phyloP scores from a whole-genome alignment of 306 rosid species.

The Corylus heterophylla region DNA sequence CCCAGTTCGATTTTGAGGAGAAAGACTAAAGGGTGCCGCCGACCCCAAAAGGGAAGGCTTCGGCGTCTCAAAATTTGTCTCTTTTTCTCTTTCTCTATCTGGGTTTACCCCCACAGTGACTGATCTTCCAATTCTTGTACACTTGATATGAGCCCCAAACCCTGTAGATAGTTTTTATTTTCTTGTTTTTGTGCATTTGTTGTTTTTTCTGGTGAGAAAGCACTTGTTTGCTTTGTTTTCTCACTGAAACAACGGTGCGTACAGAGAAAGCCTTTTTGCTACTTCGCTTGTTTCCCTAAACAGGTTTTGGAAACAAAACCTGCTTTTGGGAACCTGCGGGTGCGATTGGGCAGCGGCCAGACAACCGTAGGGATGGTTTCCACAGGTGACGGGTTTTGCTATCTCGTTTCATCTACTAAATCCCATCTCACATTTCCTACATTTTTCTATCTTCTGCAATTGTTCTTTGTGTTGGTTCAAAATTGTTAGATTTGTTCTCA shows the following conservation, averaged over 20 bases:
- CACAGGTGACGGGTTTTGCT: slow-evolving; percentile 62
- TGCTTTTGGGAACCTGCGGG: slow-evolving; percentile 5
- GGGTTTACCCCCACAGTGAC: slow-evolving; percentile 43
- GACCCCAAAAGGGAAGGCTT: slow-evolving; percentile 26
- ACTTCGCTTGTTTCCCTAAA: slow-evolving; percentile 12
- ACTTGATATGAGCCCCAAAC: slow-evolving; percentile 79
- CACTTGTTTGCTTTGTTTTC: slow-evolving; percentile 32
- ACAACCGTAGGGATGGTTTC: slow-evolving; percentile 94
- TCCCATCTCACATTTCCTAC: slow-evolving; percentile 62
- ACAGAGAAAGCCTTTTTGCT: slow-evolving; percentile 49
- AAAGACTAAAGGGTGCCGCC: slow-evolving; percentile 54
- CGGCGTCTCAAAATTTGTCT: slow-evolving; percentile 40
- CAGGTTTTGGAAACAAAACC: slow-evolving; percentile 4
- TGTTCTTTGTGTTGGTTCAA: not conserved
- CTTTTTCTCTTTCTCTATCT: slow-evolving; percentile 2
- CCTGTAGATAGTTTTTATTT: too few species aligned
- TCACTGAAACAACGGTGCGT: slow-evolving; percentile 38
- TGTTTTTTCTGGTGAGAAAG: slow-evolving; percentile 35
- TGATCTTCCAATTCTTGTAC: slow-evolving; percentile 43
- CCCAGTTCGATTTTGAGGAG: slow-evolving; percentile 22
- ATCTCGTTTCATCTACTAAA: slow-evolving; percentile 61
- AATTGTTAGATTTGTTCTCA: not conserved
- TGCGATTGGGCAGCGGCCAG: slow-evolving; percentile 75
- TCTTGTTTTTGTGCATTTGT: slow-evolving; percentile 34
- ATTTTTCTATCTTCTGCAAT: too few species aligned